These are phyloP conservation scores for Lentinula raphanica DNA, from an alignment of 768 basidiomycete species.

Conservation along the genomic window DNA sequence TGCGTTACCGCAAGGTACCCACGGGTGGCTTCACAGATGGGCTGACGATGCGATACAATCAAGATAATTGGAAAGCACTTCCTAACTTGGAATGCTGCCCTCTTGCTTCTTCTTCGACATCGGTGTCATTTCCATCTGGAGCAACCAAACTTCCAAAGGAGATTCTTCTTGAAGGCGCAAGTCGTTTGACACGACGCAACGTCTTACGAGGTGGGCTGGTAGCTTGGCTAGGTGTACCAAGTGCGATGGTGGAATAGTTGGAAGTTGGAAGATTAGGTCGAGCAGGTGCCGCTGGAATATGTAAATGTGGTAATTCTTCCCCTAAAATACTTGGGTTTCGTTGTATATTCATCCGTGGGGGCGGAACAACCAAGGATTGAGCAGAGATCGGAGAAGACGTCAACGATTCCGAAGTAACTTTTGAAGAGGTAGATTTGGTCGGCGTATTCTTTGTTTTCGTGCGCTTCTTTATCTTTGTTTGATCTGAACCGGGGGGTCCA, in stretches of 20 bases:
- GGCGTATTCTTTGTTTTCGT: not conserved
- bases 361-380: conserved; percentile 23
- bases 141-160: conserved; percentile 55
- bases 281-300: conserved; percentile 22
- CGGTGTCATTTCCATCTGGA: conserved; percentile 33
- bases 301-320: conserved; percentile 51
- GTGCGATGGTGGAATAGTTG: conserved; percentile 14
- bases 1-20: not conserved
- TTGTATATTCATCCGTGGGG: conserved; percentile 36
- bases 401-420: not conserved
- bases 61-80: conserved; percentile 63
- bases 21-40: too few relatives aligned
- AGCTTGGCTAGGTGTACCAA: conserved; percentile 13
- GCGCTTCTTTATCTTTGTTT: conserved; percentile 14
- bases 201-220: conserved; percentile 25
- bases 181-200: conserved; percentile 45
- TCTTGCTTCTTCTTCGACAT: conserved; percentile 27
- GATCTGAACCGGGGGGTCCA: conserved; percentile 17
- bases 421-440: conserved; percentile 2
- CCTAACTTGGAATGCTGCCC: conserved; percentile 41
- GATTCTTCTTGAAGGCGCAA: conserved; percentile 50
- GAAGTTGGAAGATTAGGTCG: conserved; percentile 5
- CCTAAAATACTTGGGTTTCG: conserved; percentile 67
- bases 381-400: conserved; percentile 4
- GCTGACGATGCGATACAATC: not conserved